Evolutionary conservation across 1,284 basidiomycete genomes (phyloP).

Genomic region (Chalciporus sp.): DNA sequence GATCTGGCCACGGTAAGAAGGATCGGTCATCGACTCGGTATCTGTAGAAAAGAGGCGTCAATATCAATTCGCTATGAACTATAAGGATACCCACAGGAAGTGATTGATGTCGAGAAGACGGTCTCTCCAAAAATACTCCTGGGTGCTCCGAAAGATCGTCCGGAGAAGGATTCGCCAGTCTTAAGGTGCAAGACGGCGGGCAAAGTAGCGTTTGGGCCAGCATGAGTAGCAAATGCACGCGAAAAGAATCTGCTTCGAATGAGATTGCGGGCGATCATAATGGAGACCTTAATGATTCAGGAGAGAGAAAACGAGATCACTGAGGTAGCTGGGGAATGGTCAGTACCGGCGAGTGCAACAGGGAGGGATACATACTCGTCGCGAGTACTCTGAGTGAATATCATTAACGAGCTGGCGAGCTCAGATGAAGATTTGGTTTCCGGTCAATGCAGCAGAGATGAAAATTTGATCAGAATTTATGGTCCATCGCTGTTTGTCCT

Average conservation of each 20-base stretch:
- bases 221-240: slow-evolving; percentile 69
- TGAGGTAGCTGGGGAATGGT: slow-evolving; percentile 64
- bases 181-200: slow-evolving; percentile 93
- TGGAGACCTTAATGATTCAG: slow-evolving; percentile 52
- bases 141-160: slow-evolving; percentile 88
- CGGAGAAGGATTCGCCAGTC: slow-evolving; percentile 89
- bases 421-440: slow-evolving; percentile 9
- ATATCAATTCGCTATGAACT: slow-evolving; percentile 2
- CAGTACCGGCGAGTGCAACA: slow-evolving; percentile 5
- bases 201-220: slow-evolving; percentile 46
- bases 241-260: slow-evolving; percentile 50
- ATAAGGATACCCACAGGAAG: slow-evolving; percentile 72
- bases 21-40: slow-evolving; percentile 99
- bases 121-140: slow-evolving; percentile 94
- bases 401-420: slow-evolving; percentile 62
- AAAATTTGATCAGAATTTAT: slow-evolving; percentile 23
- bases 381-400: slow-evolving; percentile 80
- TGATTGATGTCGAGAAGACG: slow-evolving; percentile 98
- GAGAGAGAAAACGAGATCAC: slow-evolving; percentile 83
- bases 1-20: slow-evolving; percentile 97
- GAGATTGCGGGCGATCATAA: slow-evolving; percentile 61
- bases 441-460: neutral
- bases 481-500: slow-evolving; percentile 6
- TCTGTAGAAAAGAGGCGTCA: slow-evolving; percentile 50
- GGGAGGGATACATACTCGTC: slow-evolving; percentile 65